A percentile compares a stretch with the other conserved stretches of the same genome.
Conservation (phyloP, 495 filamentous ascomycete species). For the Neurospora intermedia region DNA sequence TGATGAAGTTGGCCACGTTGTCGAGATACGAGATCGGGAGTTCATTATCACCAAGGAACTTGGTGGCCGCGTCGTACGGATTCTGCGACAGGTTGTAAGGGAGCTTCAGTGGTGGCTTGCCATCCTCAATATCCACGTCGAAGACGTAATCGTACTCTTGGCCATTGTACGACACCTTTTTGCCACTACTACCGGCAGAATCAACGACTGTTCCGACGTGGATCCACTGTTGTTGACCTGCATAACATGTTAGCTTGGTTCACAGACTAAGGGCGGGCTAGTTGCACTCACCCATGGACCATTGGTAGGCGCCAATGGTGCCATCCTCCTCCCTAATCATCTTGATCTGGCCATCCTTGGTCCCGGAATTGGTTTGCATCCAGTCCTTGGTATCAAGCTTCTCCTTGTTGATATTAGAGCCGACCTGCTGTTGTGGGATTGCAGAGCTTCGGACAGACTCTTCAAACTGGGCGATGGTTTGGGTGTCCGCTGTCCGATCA, state of each 20-base stretch:
- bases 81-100: conserved; percentile 90
- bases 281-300: conserved; percentile 44
- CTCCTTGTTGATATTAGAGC: conserved; percentile 70
- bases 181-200: conserved; percentile 67
- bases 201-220: conserved; percentile 91
- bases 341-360: conserved; percentile 86
- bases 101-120: conserved; percentile 84
- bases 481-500: conserved; percentile 55
- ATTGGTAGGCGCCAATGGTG: conserved; percentile 69
- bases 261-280: not conserved
- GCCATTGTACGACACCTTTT: conserved; percentile 61
- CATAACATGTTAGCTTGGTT: conserved; percentile 4
- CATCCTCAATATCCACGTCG: conserved; percentile 95
- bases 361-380: conserved; percentile 64
- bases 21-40: conserved; percentile 84
- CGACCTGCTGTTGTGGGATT: conserved; percentile 73
- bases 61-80: conserved; percentile 83
- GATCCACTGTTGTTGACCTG: conserved; percentile 53
- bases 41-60: conserved; percentile 86
- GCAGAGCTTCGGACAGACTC: conserved; percentile 68
- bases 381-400: conserved; percentile 80
- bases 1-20: conserved; percentile 89
- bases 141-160: conserved; percentile 97
- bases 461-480: conserved; percentile 57
- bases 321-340: conserved; percentile 78